Percentiles rank a stretch among this genome's conserved stretches.
These are phyloP conservation scores for Dalechampia spathulata DNA, from an alignment of 441 rosid genomes.

Conservation along the genomic window DNA sequence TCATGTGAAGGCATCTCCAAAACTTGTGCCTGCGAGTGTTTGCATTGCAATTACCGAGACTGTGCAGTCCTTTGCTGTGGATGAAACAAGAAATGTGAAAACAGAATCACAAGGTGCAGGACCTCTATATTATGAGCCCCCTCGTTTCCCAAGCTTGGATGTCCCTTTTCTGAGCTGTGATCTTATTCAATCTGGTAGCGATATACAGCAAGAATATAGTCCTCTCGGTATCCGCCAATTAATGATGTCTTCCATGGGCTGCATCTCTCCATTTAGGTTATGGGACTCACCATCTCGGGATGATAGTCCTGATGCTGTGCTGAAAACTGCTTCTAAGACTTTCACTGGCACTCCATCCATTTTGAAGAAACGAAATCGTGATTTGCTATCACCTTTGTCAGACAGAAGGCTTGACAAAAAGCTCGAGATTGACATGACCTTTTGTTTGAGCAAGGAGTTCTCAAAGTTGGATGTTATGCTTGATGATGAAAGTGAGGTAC, in stretches of 20 bases:
- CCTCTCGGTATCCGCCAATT: conserved; percentile 98
- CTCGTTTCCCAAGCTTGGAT: conserved; percentile 92
- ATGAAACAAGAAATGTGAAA: conserved; percentile 25
- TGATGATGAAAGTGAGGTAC: conserved; percentile 42
- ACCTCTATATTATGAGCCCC: conserved; percentile 91
- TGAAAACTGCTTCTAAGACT: conserved; percentile 71
- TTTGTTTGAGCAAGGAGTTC: conserved; percentile 65
- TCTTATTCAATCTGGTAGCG: conserved; percentile 71
- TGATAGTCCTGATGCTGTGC: conserved; percentile 66
- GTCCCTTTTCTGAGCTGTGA: conserved; percentile 96
- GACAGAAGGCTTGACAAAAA: conserved; percentile 76
- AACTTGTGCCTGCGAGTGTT: conserved; percentile 54
- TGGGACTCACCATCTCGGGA: conserved; percentile 92
- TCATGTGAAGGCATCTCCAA: conserved; percentile 46
- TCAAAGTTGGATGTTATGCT: conserved; percentile 72
- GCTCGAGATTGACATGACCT: conserved; percentile 51
- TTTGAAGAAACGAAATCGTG: conserved; percentile 80
- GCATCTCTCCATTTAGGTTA: conserved; percentile 80
- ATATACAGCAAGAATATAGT: conserved; percentile 87
- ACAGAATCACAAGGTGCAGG: conserved; percentile 51
- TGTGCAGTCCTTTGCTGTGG: conserved; percentile 30
- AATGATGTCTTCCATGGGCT: conserved; percentile 81
- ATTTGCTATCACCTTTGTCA: conserved; percentile 79
- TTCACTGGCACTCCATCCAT: conserved; percentile 78
- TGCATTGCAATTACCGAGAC: conserved; percentile 42